Evolutionary conservation across 768 basidiomycete species (phyloP).

Genomic region (Xerocomus spinulosus): DNA sequence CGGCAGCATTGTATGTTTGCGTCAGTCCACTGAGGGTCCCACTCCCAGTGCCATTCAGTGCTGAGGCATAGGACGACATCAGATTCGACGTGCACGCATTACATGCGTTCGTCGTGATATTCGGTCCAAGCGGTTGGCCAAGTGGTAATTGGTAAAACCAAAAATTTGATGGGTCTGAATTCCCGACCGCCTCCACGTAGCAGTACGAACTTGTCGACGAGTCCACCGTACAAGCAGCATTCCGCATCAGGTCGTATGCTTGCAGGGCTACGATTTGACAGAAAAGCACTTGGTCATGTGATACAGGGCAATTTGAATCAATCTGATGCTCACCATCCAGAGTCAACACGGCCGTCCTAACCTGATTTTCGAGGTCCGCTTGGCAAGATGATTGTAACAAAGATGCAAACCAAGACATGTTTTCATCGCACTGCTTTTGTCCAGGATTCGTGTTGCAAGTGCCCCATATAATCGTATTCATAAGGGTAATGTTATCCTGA

Average conservation of each 20-base stretch:
- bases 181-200: slow-evolving; percentile 59
- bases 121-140: slow-evolving; percentile 48
- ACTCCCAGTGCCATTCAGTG: slow-evolving; percentile 35
- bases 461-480: slow-evolving; percentile 73
- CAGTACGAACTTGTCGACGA: slow-evolving; percentile 63
- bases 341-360: slow-evolving; percentile 49
- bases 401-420: slow-evolving; percentile 62
- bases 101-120: slow-evolving; percentile 48
- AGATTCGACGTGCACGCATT: slow-evolving; percentile 58
- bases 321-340: slow-evolving; percentile 45
- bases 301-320: not conserved
- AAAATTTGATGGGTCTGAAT: slow-evolving; percentile 57
- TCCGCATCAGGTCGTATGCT: slow-evolving; percentile 58
- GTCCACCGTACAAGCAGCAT: slow-evolving; percentile 56
- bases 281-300: not conserved
- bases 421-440: slow-evolving; percentile 51
- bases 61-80: slow-evolving; percentile 49
- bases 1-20: slow-evolving; percentile 47
- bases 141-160: slow-evolving; percentile 70
- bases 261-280: slow-evolving; percentile 45
- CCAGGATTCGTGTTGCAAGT: slow-evolving; percentile 63
- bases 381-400: slow-evolving; percentile 48
- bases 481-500: slow-evolving; percentile 52
- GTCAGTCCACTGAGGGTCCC: slow-evolving; percentile 36
- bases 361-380: slow-evolving; percentile 49